Evolutionary conservation across 202 grass and related monocot genomes (phyloP), one percentile per base, ranked within the genome.

Genomic region (Bolboschoenoplectus hybrid): DNA sequence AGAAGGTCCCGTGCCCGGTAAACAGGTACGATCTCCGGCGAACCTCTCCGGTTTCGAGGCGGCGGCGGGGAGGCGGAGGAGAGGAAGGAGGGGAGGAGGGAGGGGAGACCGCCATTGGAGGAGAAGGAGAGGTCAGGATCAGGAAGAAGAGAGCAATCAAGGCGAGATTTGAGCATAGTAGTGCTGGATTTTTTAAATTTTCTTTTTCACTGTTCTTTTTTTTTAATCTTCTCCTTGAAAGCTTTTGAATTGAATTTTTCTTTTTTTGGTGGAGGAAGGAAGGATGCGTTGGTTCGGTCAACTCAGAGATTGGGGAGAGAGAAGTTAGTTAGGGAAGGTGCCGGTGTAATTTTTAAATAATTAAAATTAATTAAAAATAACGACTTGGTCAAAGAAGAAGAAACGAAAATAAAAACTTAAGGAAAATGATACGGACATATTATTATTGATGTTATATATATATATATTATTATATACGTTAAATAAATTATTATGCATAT

Each of bases 1-100:
- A 50, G 87, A 93, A 97, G 7, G 82, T 39, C 7, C 95, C 95
- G 36, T 78, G 56, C 57, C 95, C 93, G 60, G 95, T 90, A 88
- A 98, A 98, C 11, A 72, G 84, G 91, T 93, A 92, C 17, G 93
- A 88, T 67, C 87, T 88, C n/a, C 91, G 82, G 73, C 91, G 91
- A 69, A 81, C 85, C 1, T 89, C 89, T 46, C 88, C 90, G 35
- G 89, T 86, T 16, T 87, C 69, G 7, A 90, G 86, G 36, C 49
- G 47, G 88, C 86, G 88, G 19, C 90, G 90, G 56, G 91, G 86
- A 20, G 71, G 80, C 20, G 76, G 84, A 5, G 71, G 86, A 16
- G 83, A 76, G 19, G 63, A 67, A 0, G 89, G 87, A 76, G 67
- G 0, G 38, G 88, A 1, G 14, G 46, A 0, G 57, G 38, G 43